A percentile compares a stretch with the other conserved stretches of the same genome.
Evolutionary conservation across 805 yeast genomes (phyloP).

Genomic region (Metschnikowia colocasiae): DNA sequence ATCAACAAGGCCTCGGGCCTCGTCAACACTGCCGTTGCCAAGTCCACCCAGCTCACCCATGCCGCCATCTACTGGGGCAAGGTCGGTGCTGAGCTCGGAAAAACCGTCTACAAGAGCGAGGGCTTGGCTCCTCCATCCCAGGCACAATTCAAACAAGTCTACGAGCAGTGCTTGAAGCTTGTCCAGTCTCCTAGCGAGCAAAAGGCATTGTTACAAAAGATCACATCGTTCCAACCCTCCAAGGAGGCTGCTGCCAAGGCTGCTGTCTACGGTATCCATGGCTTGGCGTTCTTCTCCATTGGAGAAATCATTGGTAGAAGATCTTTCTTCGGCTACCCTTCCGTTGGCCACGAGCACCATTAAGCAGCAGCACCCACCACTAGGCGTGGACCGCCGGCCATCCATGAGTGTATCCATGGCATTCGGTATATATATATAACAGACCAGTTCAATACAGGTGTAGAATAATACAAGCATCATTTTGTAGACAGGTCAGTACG

Average conservation of each 20-base stretch:
- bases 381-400: slow-evolving; percentile 11
- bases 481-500: too few species aligned
- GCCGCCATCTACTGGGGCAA: slow-evolving; percentile 76
- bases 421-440: neutral
- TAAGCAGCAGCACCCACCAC: slow-evolving; percentile 8
- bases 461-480: neutral
- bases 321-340: slow-evolving; percentile 83
- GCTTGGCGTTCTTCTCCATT: slow-evolving; percentile 84
- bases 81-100: slow-evolving; percentile 61
- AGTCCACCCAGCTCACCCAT: slow-evolving; percentile 42
- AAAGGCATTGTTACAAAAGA: slow-evolving; percentile 46
- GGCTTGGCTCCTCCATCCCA: slow-evolving; percentile 87
- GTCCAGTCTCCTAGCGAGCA: slow-evolving; percentile 51
- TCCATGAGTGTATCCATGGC: neutral
- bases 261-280: slow-evolving; percentile 75
- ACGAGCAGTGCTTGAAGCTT: slow-evolving; percentile 43
- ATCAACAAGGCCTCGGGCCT: slow-evolving; percentile 38
- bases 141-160: slow-evolving; percentile 73
- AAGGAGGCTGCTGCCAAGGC: slow-evolving; percentile 60
- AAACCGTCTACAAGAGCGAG: slow-evolving; percentile 85
- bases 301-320: slow-evolving; percentile 98
- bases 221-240: slow-evolving; percentile 44
- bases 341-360: slow-evolving; percentile 44
- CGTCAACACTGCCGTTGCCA: slow-evolving; percentile 34
- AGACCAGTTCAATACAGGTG: slow-evolving; percentile 1